phyloP scores from a whole-genome alignment of 176 grass and related monocot genomes.

The Juncus inflexus region DNA sequence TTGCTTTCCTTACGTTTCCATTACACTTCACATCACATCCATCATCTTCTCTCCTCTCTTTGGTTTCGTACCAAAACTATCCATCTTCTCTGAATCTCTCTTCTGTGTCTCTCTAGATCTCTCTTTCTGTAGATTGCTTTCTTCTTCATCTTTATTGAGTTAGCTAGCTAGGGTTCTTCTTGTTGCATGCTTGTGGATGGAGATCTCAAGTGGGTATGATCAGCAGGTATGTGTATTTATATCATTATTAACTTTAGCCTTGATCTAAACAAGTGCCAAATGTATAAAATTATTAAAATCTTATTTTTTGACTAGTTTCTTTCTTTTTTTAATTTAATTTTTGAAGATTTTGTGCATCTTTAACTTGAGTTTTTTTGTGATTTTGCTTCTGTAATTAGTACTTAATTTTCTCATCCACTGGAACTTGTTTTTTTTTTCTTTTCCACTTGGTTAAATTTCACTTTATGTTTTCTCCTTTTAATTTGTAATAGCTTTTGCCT shows the following conservation, averaged over 20 bases:
- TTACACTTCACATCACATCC: constrained; percentile 12
- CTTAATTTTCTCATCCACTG: too few relatives aligned
- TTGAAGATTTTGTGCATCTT: neutral
- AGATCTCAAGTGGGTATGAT: constrained; percentile 26
- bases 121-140: constrained; percentile 16
- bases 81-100: constrained; percentile 1
- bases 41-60: neutral
- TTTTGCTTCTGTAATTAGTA: neutral
- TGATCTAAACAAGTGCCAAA: neutral
- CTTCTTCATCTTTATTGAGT: constrained; percentile 22
- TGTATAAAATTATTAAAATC: neutral
- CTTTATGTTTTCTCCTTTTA: too few relatives aligned
- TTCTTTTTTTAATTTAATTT: neutral
- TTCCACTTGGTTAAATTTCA: too few relatives aligned
- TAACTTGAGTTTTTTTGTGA: neutral
- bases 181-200: constrained; percentile 18
- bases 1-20: constrained; percentile 12
- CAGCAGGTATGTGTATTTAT: constrained; percentile 15
- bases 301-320: neutral
- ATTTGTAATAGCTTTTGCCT: too few relatives aligned
- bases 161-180: neutral
- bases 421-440: too few relatives aligned
- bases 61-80: constrained; percentile 13
- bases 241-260: constrained; percentile 11
- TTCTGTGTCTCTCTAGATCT: constrained; percentile 5